Conservation (phyloP, 129 eudicot species). For the Arctium minus region DNA sequence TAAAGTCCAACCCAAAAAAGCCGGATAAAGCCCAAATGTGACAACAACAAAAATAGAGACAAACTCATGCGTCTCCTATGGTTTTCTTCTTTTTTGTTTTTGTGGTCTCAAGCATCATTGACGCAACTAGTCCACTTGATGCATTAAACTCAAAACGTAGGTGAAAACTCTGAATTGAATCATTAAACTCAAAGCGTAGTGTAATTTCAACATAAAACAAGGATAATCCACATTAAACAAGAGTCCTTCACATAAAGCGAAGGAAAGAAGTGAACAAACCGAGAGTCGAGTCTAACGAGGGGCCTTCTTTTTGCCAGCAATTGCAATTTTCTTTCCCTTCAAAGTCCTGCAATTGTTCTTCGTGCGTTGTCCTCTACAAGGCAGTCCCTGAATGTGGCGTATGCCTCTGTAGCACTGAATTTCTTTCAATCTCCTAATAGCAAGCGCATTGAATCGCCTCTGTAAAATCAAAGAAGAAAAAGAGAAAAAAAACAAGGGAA, state of each 20-base stretch:
- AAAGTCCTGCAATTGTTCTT: slow-evolving; percentile 75
- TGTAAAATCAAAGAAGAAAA: slow-evolving; percentile 4
- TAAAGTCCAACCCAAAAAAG: not conserved
- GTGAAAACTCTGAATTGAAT: not conserved
- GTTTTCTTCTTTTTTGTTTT: no score
- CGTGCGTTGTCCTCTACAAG: slow-evolving; percentile 95
- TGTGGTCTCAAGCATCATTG: not conserved
- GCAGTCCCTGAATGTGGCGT: slow-evolving; percentile 89
- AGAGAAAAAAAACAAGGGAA: not conserved
- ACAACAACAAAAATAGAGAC: not conserved
- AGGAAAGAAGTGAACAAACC: not conserved
- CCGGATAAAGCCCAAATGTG: not conserved
- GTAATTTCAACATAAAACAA: not conserved
- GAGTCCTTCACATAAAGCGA: not conserved
- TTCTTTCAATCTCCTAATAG: slow-evolving; percentile 59
- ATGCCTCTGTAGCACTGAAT: slow-evolving; percentile 87
- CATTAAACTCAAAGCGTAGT: not conserved
- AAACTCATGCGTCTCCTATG: no score
- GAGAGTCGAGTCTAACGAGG: slow-evolving; percentile 15
- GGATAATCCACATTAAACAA: not conserved
- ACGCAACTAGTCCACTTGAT: not conserved
- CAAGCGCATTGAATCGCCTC: slow-evolving; percentile 89
- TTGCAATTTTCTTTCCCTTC: slow-evolving; percentile 67
- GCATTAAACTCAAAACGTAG: not conserved
- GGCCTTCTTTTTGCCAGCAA: slow-evolving; percentile 78